Percentiles rank a stretch among this genome's conserved stretches.
Conservation (phyloP, 1,284 basidiomycete genomes). For the Leccinum subrobustum region DNA sequence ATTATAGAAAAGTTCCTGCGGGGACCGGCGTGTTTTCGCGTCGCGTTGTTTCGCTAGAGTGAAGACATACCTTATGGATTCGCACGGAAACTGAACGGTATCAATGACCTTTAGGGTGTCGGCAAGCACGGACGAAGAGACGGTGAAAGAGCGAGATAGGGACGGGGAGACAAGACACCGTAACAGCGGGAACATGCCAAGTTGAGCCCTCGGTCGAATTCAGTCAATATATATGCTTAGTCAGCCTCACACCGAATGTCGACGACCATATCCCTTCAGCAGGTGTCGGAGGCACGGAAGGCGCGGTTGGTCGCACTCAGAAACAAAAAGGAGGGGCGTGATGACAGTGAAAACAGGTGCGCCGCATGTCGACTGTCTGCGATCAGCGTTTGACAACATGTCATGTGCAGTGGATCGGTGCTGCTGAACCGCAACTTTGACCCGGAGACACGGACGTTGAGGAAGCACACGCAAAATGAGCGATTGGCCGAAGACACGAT, state of each 20-base stretch:
- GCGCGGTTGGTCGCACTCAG: slow-evolving; percentile 80
- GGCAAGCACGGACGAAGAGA: slow-evolving; percentile 25
- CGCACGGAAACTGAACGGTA: slow-evolving; percentile 73
- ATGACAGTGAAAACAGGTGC: slow-evolving; percentile 32
- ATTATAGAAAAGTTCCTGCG: slow-evolving; percentile 91
- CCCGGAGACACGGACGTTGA: slow-evolving; percentile 74
- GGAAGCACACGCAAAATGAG: slow-evolving; percentile 55
- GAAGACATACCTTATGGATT: slow-evolving; percentile 64
- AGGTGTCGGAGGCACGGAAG: slow-evolving; percentile 84
- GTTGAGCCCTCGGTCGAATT: neutral
- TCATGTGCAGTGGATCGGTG: slow-evolving; percentile 44
- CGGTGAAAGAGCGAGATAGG: slow-evolving; percentile 32
- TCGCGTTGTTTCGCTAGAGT: neutral
- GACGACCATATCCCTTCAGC: slow-evolving; percentile 72
- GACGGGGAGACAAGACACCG: slow-evolving; percentile 26
- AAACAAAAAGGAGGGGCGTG: slow-evolving; percentile 70
- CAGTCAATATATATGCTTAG: slow-evolving; percentile 24
- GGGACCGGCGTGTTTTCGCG: slow-evolving; percentile 1
- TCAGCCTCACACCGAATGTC: slow-evolving; percentile 18
- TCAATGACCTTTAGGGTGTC: slow-evolving; percentile 37
- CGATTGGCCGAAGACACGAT: slow-evolving; percentile 80
- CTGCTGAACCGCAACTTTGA: slow-evolving; percentile 86
- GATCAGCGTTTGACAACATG: slow-evolving; percentile 1
- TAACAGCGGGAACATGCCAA: slow-evolving; percentile 40
- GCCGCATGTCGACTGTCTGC: slow-evolving; percentile 15